Percentiles rank a stretch among this genome's conserved stretches.
Conservation (phyloP, 2,329 filamentous ascomycete species). For the Aspergillus carbonarius region DNA sequence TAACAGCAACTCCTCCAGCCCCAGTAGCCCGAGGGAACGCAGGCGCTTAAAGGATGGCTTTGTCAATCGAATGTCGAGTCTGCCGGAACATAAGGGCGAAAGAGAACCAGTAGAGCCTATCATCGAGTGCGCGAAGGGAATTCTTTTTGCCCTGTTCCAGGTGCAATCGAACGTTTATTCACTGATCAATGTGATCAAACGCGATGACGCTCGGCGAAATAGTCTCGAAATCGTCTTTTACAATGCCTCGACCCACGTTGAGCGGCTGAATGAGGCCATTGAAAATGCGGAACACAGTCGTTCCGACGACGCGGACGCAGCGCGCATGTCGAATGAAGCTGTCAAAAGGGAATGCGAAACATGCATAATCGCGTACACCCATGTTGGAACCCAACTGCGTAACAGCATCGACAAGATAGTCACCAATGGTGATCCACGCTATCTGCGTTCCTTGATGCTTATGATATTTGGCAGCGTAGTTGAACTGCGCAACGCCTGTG, state of each 20-base stretch:
- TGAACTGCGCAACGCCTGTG: constrained; percentile 60
- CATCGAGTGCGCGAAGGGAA: constrained; percentile 56
- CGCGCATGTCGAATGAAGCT: constrained; percentile 38
- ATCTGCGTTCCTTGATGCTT: constrained; percentile 59
- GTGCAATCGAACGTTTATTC: constrained; percentile 49
- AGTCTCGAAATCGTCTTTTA: constrained; percentile 57
- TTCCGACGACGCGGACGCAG: constrained; percentile 52
- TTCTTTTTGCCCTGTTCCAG: constrained; percentile 56
- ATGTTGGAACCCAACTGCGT: constrained; percentile 51
- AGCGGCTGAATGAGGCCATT: constrained; percentile 56
- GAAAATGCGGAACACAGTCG: constrained; percentile 50
- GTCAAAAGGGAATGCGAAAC: constrained; percentile 50
- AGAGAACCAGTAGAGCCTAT: constrained; percentile 49
- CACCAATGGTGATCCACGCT: constrained; percentile 55
- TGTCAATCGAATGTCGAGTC: constrained; percentile 55
- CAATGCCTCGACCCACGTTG: constrained; percentile 56
- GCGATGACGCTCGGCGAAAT: constrained; percentile 48
- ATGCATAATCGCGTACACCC: constrained; percentile 51
- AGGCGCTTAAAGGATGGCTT: constrained; percentile 44
- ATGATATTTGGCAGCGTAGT: constrained; percentile 59
- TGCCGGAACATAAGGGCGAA: constrained; percentile 56
- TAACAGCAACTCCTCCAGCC: constrained; percentile 44
- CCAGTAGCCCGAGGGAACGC: constrained; percentile 45
- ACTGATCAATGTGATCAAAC: constrained; percentile 49
- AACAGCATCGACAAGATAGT: constrained; percentile 52